phyloP scores from a whole-genome alignment of 169 alveolate genomes.

The Ichthyophthirius multifiliis region DNA sequence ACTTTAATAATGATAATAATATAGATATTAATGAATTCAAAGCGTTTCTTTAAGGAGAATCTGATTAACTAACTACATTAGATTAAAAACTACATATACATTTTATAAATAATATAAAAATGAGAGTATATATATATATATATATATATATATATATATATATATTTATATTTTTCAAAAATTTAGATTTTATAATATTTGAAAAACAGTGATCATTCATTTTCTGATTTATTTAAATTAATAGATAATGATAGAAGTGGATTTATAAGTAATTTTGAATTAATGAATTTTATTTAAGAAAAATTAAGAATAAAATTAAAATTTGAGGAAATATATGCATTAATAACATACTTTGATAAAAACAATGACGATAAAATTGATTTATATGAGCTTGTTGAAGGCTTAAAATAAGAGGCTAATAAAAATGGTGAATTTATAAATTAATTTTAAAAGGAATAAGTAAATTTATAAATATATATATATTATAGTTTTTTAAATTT shows the following conservation, averaged over 20 bases:
- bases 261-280: neutral
- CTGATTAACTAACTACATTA: neutral
- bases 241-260: slow-evolving; percentile 14
- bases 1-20: neutral
- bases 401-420: neutral
- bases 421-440: neutral
- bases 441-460: neutral
- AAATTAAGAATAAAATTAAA: neutral
- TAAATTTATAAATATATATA: neutral
- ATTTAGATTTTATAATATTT: neutral
- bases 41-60: neutral
- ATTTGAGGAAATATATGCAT: neutral
- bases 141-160: neutral
- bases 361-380: slow-evolving; percentile 3
- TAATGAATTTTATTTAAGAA: neutral
- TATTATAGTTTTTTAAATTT: too few relatives aligned
- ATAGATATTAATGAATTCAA: neutral
- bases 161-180: neutral
- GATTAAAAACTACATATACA: neutral
- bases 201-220: neutral
- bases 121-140: neutral
- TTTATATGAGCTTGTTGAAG: neutral
- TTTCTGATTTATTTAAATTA: neutral
- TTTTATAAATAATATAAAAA: neutral
- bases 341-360: neutral